Base-by-base conservation (phyloP, 75 land plant genomes). In the Azolla pinnata region DNA sequence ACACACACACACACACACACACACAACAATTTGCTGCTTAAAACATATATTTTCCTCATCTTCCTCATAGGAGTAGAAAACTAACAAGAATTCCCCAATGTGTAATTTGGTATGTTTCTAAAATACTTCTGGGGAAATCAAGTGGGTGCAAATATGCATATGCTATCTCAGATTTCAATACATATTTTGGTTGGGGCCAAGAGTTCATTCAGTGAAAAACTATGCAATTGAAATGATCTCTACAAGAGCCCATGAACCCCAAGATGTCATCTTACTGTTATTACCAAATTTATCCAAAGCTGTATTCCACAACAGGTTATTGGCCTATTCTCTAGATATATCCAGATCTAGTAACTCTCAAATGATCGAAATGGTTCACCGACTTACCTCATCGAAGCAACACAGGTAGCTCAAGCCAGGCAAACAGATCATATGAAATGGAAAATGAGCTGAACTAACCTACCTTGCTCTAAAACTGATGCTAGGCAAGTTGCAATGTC, bases 401-500 rank as follows among this genome's bases (percentile, higher is more conserved):
- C 14, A 7, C 7, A 7, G 42, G 42, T 38, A 7, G 42, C 42
- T 38, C 42, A 38, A 38, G 42, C 14, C 10, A 38, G 42, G 14
- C 7, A 7, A 14, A 14, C 10, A 18, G 18, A 3, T 7, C 20
- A 16, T 7, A 38, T 38, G 50, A 4, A 47, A 47, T 47, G 50
- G 18, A 47, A 9, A 47, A 16, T 9, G 7, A 18, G 4, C 10
- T 16, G 4, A 20, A 16, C 4, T 47, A 47, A 14, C 50, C 10
- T 47, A 18, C 18, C 18, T 47, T 47, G 7, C 5, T 12, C 40
- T 9, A 18, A 47, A 12, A 18, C 20, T 47, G 50, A 38, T 4
- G 50, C 50, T 20, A 16, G 50, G 50, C 33, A 65, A 31, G 42
- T 72, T 72, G 46, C 75, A 67, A 42, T 72, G 67, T 38, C 57